Evolutionary conservation across 2,329 filamentous ascomycete genomes (phyloP), one percentile per base, ranked within the genome.

Genomic region (Tolypocladium tropicale): DNA sequence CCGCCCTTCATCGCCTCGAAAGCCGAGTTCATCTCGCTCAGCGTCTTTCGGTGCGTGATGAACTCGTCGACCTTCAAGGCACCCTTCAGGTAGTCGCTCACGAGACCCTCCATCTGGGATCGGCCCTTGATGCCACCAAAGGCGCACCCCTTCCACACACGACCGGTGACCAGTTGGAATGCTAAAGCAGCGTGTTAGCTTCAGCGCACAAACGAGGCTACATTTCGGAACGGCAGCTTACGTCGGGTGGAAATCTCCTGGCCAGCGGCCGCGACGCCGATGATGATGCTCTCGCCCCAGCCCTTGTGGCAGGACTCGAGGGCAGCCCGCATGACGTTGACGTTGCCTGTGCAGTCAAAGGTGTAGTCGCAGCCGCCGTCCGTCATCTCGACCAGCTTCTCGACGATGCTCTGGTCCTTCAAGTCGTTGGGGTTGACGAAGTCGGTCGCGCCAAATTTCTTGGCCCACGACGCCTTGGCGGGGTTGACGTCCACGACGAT

Each of bases 241-340:
- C 90, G 92, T 72, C 93, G 82, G 54, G 93, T 97, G 62, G 86
- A 80, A 64, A 97, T 97, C 78, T 97, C 93, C 76, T 96, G 92
- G 54, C 93, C 93, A 57, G 93, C 93, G 64, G 93, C 93, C 59
- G 93, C 93, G 61, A 99, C 94, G 73, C 94, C 94, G 67, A 99
- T 99, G 72, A 99, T 84, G 74, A 99, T 96, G 70, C 89, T 95
- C 81, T 96, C 84, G 67, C 94, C 94, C 94, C 94, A 99, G 52
- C 94, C 94, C 84, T 99, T 99, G 81, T 99, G 94, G 79, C 92
- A 97, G 52, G 94, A 92, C 78, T 99, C 93, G 58, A 99, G 84
- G 43, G 94, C 94, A 54, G 90, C 88, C 61, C 94, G 83, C 94
- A 96, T 99, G 56, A 99, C 94, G 64, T 85, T 83, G 54, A 97